These are phyloP conservation scores for Macrophomina phaseolina DNA, from an alignment of 2,329 filamentous ascomycete genomes.

Conservation along the genomic window DNA sequence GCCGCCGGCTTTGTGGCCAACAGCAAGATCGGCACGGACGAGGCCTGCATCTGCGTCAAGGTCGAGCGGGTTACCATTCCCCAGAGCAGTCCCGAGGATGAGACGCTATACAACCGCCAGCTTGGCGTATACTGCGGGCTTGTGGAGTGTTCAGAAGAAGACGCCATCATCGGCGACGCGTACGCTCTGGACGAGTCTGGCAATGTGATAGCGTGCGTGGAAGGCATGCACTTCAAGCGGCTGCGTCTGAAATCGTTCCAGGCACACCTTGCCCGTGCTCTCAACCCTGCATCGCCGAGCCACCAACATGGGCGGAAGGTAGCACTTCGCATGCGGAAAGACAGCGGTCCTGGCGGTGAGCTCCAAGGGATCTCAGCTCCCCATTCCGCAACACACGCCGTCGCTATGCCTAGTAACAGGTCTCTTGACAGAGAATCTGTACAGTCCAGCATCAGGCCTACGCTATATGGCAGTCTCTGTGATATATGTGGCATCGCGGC, in stretches of 20 bases:
- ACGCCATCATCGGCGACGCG: conserved; percentile 36
- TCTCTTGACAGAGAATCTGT: neutral
- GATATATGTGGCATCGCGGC: conserved; percentile 3
- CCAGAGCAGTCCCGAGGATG: conserved; percentile 22
- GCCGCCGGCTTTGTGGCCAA: conserved; percentile 43
- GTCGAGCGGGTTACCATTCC: conserved; percentile 29
- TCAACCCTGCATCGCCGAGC: neutral
- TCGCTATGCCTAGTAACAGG: neutral
- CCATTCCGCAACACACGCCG: neutral
- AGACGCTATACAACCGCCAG: conserved; percentile 30
- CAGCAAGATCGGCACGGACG: conserved; percentile 33
- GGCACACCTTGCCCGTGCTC: conserved; percentile 10
- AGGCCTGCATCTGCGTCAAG: conserved; percentile 39
- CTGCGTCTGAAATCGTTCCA: conserved; percentile 34
- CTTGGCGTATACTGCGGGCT: conserved; percentile 38
- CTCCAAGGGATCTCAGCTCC: neutral
- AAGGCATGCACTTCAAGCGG: conserved; percentile 41
- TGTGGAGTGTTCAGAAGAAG: conserved; percentile 32
- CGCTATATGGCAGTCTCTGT: neutral
- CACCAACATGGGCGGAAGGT: neutral
- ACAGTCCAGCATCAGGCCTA: neutral
- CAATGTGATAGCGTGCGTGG: conserved; percentile 33
- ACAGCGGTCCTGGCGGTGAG: neutral
- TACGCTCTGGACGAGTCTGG: conserved; percentile 34
- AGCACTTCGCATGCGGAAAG: neutral